Percentiles rank a stretch among this genome's conserved stretches.
These are phyloP conservation scores for Xylaria digitata DNA, from an alignment of 2,329 filamentous ascomycete genomes.

Conservation along the genomic window DNA sequence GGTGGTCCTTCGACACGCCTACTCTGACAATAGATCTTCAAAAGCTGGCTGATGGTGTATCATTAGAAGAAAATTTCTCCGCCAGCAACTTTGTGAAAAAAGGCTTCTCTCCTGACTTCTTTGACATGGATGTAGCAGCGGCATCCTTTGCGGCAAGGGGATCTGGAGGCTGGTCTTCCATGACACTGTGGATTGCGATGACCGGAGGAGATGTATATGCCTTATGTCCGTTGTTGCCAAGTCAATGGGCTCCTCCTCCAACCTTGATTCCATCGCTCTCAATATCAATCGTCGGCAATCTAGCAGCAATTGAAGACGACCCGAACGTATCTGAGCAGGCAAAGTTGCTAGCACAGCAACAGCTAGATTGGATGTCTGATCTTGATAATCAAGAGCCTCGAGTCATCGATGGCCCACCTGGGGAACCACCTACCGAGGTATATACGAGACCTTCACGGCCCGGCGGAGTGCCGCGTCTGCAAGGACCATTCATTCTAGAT, in stretches of 20 bases:
- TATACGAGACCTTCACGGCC: slow-evolving; percentile 68
- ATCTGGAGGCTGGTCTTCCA: slow-evolving; percentile 89
- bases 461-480: slow-evolving; percentile 68
- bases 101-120: slow-evolving; percentile 86
- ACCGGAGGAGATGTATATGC: slow-evolving; percentile 92
- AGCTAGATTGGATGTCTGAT: slow-evolving; percentile 75
- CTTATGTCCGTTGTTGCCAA: slow-evolving; percentile 87
- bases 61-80: slow-evolving; percentile 83
- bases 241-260: slow-evolving; percentile 82
- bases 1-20: slow-evolving; percentile 87
- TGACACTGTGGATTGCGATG: slow-evolving; percentile 99
- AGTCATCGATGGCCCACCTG: slow-evolving; percentile 61
- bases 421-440: slow-evolving; percentile 65
- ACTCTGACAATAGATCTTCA: slow-evolving; percentile 87
- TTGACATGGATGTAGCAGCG: slow-evolving; percentile 94
- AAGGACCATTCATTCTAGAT: slow-evolving; percentile 71
- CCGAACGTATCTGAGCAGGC: slow-evolving; percentile 62
- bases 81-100: slow-evolving; percentile 79
- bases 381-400: slow-evolving; percentile 71
- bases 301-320: slow-evolving; percentile 71
- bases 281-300: slow-evolving; percentile 81
- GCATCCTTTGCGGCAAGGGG: slow-evolving; percentile 78
- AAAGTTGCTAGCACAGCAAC: slow-evolving; percentile 70
- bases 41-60: slow-evolving; percentile 87
- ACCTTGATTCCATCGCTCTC: slow-evolving; percentile 85